phyloP scores from a whole-genome alignment of 1,139 yeast genomes.

The Zygosaccharomyces pseudobailii region DNA sequence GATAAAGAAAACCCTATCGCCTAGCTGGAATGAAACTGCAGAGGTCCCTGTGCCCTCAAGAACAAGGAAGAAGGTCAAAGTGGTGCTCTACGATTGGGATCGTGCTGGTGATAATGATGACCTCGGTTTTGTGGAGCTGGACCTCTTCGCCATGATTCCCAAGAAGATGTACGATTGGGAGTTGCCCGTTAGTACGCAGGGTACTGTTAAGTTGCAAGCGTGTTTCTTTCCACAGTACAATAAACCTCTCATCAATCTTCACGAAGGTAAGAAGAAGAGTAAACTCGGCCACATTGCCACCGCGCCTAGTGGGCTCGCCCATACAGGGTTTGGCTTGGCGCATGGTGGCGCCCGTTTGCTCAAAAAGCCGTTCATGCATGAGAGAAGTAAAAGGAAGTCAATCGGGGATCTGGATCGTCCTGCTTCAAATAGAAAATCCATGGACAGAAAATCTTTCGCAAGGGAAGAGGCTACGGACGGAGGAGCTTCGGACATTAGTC shows the following conservation, averaged over 20 bases:
- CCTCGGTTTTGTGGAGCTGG: conserved; percentile 50
- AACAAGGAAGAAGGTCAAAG: conserved; percentile 45
- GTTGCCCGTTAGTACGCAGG: conserved; percentile 56
- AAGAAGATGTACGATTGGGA: conserved; percentile 43
- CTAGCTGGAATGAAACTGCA: conserved; percentile 62
- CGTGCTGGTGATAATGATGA: conserved; percentile 62
- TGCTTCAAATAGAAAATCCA: conserved; percentile 1
- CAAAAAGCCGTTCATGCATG: conserved; percentile 21
- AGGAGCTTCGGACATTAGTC: background rate
- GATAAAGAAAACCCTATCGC: conserved; percentile 61
- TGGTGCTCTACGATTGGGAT: conserved; percentile 72
- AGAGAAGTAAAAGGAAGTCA: conserved; percentile 2
- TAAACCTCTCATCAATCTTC: conserved; percentile 50
- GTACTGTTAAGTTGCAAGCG: conserved; percentile 49
- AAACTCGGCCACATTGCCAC: conserved; percentile 38
- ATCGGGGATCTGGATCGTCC: background rate
- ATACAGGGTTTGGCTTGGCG: conserved; percentile 36
- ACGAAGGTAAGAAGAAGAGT: conserved; percentile 29
- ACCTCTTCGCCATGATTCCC: conserved; percentile 47
- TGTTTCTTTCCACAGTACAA: conserved; percentile 62
- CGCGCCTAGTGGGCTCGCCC: conserved; percentile 34
- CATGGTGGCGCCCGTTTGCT: conserved; percentile 38
- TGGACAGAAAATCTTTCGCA: conserved; percentile 3
- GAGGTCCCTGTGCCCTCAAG: conserved; percentile 61
- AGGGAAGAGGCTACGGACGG: conserved; percentile 3